Base-by-base conservation (phyloP, 768 basidiomycete genomes). In the Paxillus rubicundulus region DNA sequence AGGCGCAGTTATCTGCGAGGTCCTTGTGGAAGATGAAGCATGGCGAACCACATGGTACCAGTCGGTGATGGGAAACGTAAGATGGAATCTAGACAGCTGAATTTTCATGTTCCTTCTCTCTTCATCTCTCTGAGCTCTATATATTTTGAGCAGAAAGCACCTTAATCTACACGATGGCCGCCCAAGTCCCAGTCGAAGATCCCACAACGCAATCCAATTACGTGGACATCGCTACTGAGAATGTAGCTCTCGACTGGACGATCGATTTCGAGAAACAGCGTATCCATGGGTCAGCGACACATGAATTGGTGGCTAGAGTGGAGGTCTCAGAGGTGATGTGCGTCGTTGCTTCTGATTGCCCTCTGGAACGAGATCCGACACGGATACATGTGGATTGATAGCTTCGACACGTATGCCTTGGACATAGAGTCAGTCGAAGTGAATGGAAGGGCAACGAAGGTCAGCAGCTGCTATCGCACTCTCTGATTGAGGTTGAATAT, bases 121-220 rank as follows among this genome's bases (percentile, higher is more conserved):
- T 14, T 2, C 24, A 27, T 44, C 16, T 44, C 13, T 27, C 42
- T 8, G 27, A 21, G 13, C 14, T 24, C 24, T 24, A 20, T 28
- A n/a, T 12, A 21, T 4, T 37, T 12, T 33, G 7, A 34, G 5
- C 17, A 9, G 2, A 10, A 36, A 1, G 7, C 9, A n/a, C 4
- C 39, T 49, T 9, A 30, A 51, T 42, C 33, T 16, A 1, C 17
- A 47, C 30, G 9, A 62, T 66, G 64, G 55, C 61, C 7, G 27
- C 33, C n/a, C 12, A 36, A 24, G 20, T 69, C 13, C 53, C 50
- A 4, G 2, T 45, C 39, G 12, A 58, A n/a, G 77, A 80, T 52
- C 74, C 73, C 8, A 75, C 80, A 0, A 78, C 81, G 0, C 78
- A 82, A 55, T 74, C 82, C n/a, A 86, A 86, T 70, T 85, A 82